Base-by-base conservation (phyloP, 306 rosid species). In the Arachis hypogaea region DNA sequence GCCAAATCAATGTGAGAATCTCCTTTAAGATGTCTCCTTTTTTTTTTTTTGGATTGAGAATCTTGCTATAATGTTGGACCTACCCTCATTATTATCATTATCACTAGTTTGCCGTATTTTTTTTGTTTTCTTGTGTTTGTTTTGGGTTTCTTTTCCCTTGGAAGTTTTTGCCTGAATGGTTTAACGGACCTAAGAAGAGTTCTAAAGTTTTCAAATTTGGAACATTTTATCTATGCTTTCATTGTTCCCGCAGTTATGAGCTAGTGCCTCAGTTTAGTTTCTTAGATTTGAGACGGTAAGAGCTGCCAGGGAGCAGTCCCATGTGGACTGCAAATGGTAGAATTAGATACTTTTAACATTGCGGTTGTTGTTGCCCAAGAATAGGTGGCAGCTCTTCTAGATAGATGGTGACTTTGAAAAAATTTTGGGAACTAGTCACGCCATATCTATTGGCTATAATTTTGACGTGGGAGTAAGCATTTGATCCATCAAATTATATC, bases 1-100 rank as follows among this genome's bases (percentile, higher is more conserved):
- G 83, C 86, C 63, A 55, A 75, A 82, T 72, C 92, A 84, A 63
- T 68, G 98, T 92, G 91, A 92, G 96, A 75, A 58, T 86, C 86
- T 59, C 38, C 38, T 0, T 33, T 33, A 33, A 33, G 38, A 33
- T 4, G 38, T 33, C 4, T 33, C 3, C 38, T 33, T 33, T 33
- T 33, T 3, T 33, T 33, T 33, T 33, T 33, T 33, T 33, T 33
- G 1, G 1, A 33, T 33, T 33, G 38, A 33, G 38, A 33, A 33
- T 33, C 38, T 33, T 2, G 38, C 4, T 33, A 33, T 2, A 33
- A 33, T 33, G 38, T 33, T 33, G 38, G 38, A 33, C 38, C 38
- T 33, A 2, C 2, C 38, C 38, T 33, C 38, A 33, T 33, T 33
- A 33, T 33, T 4, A 33, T 33, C 38, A 33, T 33, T 33, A 33